These are phyloP conservation scores for Lentinula edodes DNA, from an alignment of 768 basidiomycete species.

Conservation along the genomic window DNA sequence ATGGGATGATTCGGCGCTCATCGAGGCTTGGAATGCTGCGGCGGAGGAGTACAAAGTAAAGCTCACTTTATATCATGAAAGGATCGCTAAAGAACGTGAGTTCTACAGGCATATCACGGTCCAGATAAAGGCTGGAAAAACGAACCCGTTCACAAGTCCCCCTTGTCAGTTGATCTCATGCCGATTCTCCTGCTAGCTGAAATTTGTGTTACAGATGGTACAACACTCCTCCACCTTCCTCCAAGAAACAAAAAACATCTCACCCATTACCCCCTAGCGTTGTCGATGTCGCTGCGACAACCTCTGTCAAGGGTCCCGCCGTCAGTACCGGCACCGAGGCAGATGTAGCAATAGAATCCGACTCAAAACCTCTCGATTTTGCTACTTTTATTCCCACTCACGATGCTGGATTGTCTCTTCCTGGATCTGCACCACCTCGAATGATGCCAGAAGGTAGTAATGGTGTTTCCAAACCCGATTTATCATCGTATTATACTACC, in stretches of 20 bases:
- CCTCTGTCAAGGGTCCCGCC: neutral
- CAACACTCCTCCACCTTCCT: constrained; percentile 57
- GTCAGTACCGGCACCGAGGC: neutral
- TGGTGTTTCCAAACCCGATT: constrained; percentile 14
- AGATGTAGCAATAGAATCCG: constrained; percentile 23
- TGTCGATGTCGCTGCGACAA: neutral
- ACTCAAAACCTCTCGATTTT: constrained; percentile 66
- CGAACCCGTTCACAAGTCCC: constrained; percentile 63
- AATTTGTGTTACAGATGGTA: constrained; percentile 57
- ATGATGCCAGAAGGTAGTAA: neutral
- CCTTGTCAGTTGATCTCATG: constrained; percentile 48
- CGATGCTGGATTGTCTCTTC: constrained; percentile 51
- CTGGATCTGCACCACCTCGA: constrained; percentile 8
- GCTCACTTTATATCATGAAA: neutral
- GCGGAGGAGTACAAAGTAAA: constrained; percentile 71
- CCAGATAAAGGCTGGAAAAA: constrained; percentile 68
- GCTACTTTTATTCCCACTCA: constrained; percentile 66
- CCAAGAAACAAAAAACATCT: constrained; percentile 9
- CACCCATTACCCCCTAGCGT: neutral
- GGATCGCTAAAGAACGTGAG: neutral
- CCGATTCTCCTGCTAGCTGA: neutral
- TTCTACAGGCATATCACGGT: constrained; percentile 55
- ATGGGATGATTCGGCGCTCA: constrained; percentile 82
- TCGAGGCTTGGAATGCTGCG: constrained; percentile 82
- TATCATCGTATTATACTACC: constrained; percentile 23